phyloP scores from a whole-genome alignment of 2,329 filamentous ascomycete species.

The Arthrobotrys megalospora region DNA sequence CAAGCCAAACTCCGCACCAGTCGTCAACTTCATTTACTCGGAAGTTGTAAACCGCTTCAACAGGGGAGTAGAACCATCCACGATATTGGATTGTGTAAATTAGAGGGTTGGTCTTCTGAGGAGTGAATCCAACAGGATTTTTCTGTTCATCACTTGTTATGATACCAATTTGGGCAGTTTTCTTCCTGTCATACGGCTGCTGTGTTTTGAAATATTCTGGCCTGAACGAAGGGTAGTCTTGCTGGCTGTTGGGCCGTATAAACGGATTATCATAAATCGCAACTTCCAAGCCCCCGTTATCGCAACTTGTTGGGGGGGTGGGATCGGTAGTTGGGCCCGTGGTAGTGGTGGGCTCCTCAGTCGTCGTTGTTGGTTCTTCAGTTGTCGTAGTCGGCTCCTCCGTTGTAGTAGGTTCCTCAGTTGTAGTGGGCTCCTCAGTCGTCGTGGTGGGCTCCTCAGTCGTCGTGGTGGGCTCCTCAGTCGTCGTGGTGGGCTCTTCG shows the following conservation, averaged over 20 bases:
- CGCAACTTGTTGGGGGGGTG: background rate
- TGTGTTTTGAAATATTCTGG: constrained; percentile 13
- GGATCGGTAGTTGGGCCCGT: background rate
- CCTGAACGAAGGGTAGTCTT: background rate
- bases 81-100: constrained; percentile 1
- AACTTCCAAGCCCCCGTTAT: constrained; percentile 3
- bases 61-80: constrained; percentile 21
- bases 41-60: constrained; percentile 7
- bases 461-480: too few species aligned
- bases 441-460: too few species aligned
- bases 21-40: constrained; percentile 1
- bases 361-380: too few species aligned
- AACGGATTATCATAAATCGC: constrained; percentile 20
- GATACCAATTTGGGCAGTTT: background rate
- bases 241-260: background rate
- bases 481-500: too few species aligned
- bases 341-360: too few species aligned
- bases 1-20: constrained; percentile 14
- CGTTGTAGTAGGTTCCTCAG: too few species aligned
- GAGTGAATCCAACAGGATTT: background rate
- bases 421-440: background rate
- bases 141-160: background rate
- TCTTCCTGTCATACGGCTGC: constrained; percentile 9
- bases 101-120: background rate
- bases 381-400: too few species aligned